Percentiles rank a stretch among this genome's conserved stretches.
Evolutionary conservation across 768 basidiomycete genomes (phyloP).

Genomic region (Serpula lacrymans): DNA sequence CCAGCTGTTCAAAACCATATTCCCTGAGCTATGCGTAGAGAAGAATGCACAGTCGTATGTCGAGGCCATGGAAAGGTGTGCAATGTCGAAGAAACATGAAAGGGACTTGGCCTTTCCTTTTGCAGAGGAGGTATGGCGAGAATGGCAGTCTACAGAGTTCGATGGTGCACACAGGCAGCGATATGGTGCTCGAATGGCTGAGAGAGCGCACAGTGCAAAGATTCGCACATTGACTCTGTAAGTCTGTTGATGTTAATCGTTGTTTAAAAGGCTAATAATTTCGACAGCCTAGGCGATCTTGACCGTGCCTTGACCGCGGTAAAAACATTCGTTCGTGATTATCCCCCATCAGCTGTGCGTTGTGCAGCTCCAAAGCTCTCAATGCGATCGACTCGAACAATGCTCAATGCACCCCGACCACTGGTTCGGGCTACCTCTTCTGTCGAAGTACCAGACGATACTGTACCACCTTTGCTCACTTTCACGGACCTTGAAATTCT

Average conservation of each 20-base stretch:
- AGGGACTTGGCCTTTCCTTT: slow-evolving; percentile 46
- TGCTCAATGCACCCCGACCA: slow-evolving; percentile 49
- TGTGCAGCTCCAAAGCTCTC: slow-evolving; percentile 31
- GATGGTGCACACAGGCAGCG: slow-evolving; percentile 34
- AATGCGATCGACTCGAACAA: slow-evolving; percentile 57
- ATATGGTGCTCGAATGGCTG: slow-evolving; percentile 46
- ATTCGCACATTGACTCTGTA: slow-evolving; percentile 65
- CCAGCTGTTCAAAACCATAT: slow-evolving; percentile 51
- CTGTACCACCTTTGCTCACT: slow-evolving; percentile 74
- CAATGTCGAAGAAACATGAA: slow-evolving; percentile 38
- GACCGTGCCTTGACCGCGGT: slow-evolving; percentile 56
- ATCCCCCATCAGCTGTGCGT: slow-evolving; percentile 56
- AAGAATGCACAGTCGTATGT: slow-evolving; percentile 57
- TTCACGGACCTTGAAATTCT: slow-evolving; percentile 78
- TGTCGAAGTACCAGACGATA: slow-evolving; percentile 64
- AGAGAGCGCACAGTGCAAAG: slow-evolving; percentile 65
- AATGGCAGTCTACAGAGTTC: slow-evolving; percentile 54
- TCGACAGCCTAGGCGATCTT: slow-evolving; percentile 42
- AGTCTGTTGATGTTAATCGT: slow-evolving; percentile 24
- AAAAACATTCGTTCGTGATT: slow-evolving; percentile 57
- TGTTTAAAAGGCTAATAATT: slow-evolving; percentile 8
- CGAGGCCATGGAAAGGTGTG: slow-evolving; percentile 68
- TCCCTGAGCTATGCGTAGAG: slow-evolving; percentile 34
- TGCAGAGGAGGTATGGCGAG: slow-evolving; percentile 61
- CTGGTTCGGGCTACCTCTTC: slow-evolving; percentile 67